phyloP scores from a whole-genome alignment of 768 basidiomycete species.

The Boletellus sp. region DNA sequence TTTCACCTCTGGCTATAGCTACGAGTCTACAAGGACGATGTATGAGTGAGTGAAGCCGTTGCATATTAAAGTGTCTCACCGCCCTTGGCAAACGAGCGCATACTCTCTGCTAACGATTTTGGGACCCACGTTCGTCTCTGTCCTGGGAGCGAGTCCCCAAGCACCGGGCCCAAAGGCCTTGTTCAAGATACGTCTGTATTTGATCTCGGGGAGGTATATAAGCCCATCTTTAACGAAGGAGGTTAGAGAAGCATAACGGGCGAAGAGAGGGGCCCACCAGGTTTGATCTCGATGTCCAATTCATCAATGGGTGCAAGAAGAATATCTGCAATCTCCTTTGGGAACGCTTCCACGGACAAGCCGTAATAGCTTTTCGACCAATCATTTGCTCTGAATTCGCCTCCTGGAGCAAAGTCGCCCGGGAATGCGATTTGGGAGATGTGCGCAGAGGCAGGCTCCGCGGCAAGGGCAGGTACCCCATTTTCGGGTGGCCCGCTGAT shows the following conservation, averaged over 20 bases:
- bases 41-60: neutral
- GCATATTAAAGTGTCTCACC: constrained; percentile 44
- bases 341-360: constrained; percentile 71
- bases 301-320: constrained; percentile 74
- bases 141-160: constrained; percentile 93
- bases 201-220: constrained; percentile 94
- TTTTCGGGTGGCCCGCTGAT: constrained; percentile 10
- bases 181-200: constrained; percentile 89
- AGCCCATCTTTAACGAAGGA: constrained; percentile 65
- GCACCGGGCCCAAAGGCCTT: constrained; percentile 94
- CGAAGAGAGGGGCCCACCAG: constrained; percentile 49
- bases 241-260: neutral
- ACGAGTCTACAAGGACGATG: constrained; percentile 57
- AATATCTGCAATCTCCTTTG: constrained; percentile 66
- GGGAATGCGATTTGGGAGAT: constrained; percentile 23
- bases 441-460: constrained; percentile 8
- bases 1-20: constrained; percentile 88
- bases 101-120: constrained; percentile 91
- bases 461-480: constrained; percentile 6
- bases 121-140: constrained; percentile 85
- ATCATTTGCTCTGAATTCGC: constrained; percentile 45
- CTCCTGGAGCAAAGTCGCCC: constrained; percentile 25
- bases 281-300: constrained; percentile 88
- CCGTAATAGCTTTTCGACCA: constrained; percentile 91
- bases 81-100: constrained; percentile 87